Evolutionary conservation across 73 alveolate species (phyloP).

Genomic region (Paramecium tetraurelia): DNA sequence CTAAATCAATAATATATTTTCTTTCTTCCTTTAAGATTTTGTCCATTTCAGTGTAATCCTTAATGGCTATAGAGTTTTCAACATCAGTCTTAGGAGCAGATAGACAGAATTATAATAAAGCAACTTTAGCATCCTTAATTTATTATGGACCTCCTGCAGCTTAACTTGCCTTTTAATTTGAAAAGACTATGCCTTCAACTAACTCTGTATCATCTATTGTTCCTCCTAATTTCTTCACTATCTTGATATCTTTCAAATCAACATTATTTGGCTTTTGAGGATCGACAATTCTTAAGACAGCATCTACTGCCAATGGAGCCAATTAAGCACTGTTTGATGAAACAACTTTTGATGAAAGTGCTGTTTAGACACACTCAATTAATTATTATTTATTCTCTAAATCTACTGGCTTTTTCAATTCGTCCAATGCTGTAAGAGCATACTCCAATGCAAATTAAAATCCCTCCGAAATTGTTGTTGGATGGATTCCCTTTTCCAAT

Average conservation of each 20-base stretch:
- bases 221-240: constrained; percentile 98
- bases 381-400: constrained; percentile 91
- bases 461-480: constrained; percentile 96
- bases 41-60: constrained; percentile 99
- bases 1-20: constrained; percentile 89
- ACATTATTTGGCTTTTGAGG: constrained; percentile 87
- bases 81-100: constrained; percentile 99
- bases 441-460: constrained; percentile 84
- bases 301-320: constrained; percentile 99
- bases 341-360: constrained; percentile 96
- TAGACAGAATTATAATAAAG: constrained; percentile 97
- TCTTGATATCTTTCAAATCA: constrained; percentile 96
- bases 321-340: constrained; percentile 92
- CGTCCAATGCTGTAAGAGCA: constrained; percentile 86
- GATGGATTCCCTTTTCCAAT: constrained; percentile 97
- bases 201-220: constrained; percentile 98
- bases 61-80: constrained; percentile 88
- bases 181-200: constrained; percentile 97
- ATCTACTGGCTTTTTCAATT: constrained; percentile 83
- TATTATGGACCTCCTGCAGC: constrained; percentile 99
- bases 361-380: constrained; percentile 94
- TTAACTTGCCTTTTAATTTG: constrained; percentile 90
- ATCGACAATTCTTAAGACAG: constrained; percentile 89
- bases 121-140: constrained; percentile 95
- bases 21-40: constrained; percentile 98